Base-by-base conservation (phyloP, 2,329 filamentous ascomycete species). In the Microcyclospora tardicrescens region DNA sequence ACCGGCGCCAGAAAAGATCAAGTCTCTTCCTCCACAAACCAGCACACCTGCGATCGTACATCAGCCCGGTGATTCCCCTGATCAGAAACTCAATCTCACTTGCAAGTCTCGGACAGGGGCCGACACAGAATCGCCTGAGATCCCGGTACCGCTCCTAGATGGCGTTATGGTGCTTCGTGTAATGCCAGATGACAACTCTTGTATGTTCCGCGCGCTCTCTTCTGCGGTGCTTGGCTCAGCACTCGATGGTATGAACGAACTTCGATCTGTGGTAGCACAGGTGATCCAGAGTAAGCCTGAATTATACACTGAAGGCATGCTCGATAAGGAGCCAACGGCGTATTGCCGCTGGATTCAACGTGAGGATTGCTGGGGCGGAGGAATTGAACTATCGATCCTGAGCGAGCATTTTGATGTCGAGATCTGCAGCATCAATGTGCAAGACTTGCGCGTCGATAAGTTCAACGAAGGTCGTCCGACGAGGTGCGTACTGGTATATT, bases 101-200 rank as follows among this genome's bases (percentile, higher is more conserved):
- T 56, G 69, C 1, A 57, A 67, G 29, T 58, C 64, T 33, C 71
- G 66, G 41, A 44, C 58, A 24, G 60, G 61, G 14, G 48, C 63
- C 16, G 65, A 72, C 31, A 65, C 67, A 34, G 76, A 81, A 45
- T 73, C 76, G 1, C 77, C 77, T 0, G 75, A 79, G 50, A 60
- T 81, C 1, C 62, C 69, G 0, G 65, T 79, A 0, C 68, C 73
- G 6, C 63, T 69, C 19, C 69, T 73, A 35, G 63, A 64, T 27
- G 74, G 73, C 34, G 72, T 68, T 1, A 60, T 74, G 13, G 81
- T 93, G 8, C 72, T 95, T 13, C 80, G 89, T 11, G 84, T 96
- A 36, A 95, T 96, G 89, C 85, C 87, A 4, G 89, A 95, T 55
- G 89, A 96, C 61, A 95, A 95, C 61, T 85, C 79, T 42, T 96